A percentile compares a stretch with the other conserved stretches of the same genome.
phyloP scores from a whole-genome alignment of 805 yeast species.

The Candida hispaniensis region DNA sequence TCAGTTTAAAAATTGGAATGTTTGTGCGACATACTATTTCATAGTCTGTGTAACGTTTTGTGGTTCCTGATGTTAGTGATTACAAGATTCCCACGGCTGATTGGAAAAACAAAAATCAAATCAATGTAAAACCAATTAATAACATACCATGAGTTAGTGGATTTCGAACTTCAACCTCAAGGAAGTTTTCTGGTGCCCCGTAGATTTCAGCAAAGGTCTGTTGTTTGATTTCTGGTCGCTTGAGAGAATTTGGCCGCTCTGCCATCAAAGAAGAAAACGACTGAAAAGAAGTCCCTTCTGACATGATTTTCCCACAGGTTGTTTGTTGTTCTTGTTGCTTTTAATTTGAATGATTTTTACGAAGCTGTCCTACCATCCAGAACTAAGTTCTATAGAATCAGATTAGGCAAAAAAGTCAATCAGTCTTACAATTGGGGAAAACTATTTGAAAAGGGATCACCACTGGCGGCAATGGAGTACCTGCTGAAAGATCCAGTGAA shows the following conservation, averaged over 20 bases:
- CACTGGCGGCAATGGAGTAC: conserved; percentile 4
- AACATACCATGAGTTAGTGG: conserved; percentile 64
- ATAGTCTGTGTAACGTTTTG: conserved; percentile 79
- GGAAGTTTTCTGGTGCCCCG: conserved; percentile 88
- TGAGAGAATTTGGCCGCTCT: conserved; percentile 24
- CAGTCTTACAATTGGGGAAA: too few species aligned
- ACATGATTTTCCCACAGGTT: too few species aligned
- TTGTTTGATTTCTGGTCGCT: conserved; percentile 35
- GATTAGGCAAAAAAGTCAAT: too few species aligned
- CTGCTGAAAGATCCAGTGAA: too few species aligned
- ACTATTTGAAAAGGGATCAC: too few species aligned
- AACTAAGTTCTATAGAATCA: too few species aligned
- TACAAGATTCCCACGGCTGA: not conserved
- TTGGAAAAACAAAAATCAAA: not conserved
- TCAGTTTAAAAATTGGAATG: conserved; percentile 70
- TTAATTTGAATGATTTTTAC: too few species aligned
- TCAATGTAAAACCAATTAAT: too few species aligned
- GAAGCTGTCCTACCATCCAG: too few species aligned
- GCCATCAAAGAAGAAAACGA: conserved; percentile 11
- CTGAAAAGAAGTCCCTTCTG: too few species aligned
- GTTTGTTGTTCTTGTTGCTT: too few species aligned
- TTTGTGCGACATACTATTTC: conserved; percentile 85
- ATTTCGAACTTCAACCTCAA: conserved; percentile 76
- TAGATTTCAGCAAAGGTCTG: conserved; percentile 75
- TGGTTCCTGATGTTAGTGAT: conserved; percentile 26